Base-by-base conservation (phyloP, 331 rosid genomes). In the Quercus phellos region DNA sequence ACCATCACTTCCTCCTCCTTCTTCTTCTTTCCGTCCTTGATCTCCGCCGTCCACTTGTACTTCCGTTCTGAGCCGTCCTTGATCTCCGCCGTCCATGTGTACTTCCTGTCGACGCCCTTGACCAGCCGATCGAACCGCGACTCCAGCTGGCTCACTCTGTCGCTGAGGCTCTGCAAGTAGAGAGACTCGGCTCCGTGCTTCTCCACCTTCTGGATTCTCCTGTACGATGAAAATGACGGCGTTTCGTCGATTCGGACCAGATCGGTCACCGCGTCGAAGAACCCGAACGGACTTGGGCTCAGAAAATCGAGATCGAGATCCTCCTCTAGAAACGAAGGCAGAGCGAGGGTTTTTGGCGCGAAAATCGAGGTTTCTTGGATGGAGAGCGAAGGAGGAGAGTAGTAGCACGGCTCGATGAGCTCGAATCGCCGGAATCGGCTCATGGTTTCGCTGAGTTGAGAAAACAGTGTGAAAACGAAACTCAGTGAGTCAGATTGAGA, bases 11-110 rank as follows among this genome's bases (percentile, higher is more conserved):
- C 22, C 19, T 38, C 69, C 73, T 76, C 42, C 67, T 76, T 70
- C 76, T 79, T 68, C 77, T 75, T 77, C 84, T 87, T 87, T 61
- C 85, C 90, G 11, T 78, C 88, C 34, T 80, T 91, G 32, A 95
- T 80, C 72, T 92, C 97, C 69, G 97, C 86, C 17, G 85, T 78
- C 92, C 84, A 87, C 53, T 87, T 86, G 85, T 91, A 95, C 86
- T 92, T 95, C 88, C 90, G 81, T 30, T 92, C 96, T 68, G 77
- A 82, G 42, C 90, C 88, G 30, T 89, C 72, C 81, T 88, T 91
- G 77, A 92, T 88, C 87, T 92, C 97, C 78, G 93, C 88, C 64
- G 93, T 91, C 94, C 85, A 90, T 11, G 90, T 90, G 88, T 95
- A 92, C 88, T 92, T 94, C 78, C 97, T 90, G 56, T 87, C 89